Evolutionary conservation across 1,284 basidiomycete genomes (phyloP), one percentile per base, ranked within the genome.

Genomic region (Austroboletus niveus): DNA sequence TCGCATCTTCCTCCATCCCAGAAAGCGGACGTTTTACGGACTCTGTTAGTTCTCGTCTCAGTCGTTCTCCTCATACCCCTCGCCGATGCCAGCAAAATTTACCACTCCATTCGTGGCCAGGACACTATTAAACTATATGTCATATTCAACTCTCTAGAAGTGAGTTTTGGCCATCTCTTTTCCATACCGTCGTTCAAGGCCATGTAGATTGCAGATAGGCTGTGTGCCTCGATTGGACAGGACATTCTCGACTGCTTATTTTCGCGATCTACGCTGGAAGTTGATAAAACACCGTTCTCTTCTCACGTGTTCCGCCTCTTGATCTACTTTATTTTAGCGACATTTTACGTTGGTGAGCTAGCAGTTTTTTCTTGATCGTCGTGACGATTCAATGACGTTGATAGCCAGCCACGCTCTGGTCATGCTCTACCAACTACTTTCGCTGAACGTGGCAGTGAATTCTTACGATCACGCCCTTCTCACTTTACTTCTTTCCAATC

Each of bases 101-200:
- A 99, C 63, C 97, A 99, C 66, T 91, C 89, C 17, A 98, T 99
- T 48, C 85, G 97, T n/a, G 97, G 96, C 0, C 97, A 99, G 72
- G 94, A 98, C 64, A 96, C 92, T 3, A 95, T 99, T 75, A 99
- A 99, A 75, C 75, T 99, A 49, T 98, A 98, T 74, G 97, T 99
- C 56, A 98, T 99, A 55, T 99, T 98, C 76, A 99, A 98, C 69
- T 96, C 94, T 9, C 78, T 98, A 14, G 94, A 97, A 80, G 94
- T 94, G 70, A 48, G 78, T 57, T 41, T 44, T 46, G 34, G 52
- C 31, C 17, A 15, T 47, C 24, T 39, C 29, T 45, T 46, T 22
- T 24, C 10, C n/a, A 17, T 15, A 42, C 17, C 20, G 17, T 17
- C 6, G 4, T 44, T 51, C 32, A 10, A 35, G 30, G 32, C 14